Evolutionary conservation across 345 rosid species (phyloP).

Genomic region (Litchi chinensis): DNA sequence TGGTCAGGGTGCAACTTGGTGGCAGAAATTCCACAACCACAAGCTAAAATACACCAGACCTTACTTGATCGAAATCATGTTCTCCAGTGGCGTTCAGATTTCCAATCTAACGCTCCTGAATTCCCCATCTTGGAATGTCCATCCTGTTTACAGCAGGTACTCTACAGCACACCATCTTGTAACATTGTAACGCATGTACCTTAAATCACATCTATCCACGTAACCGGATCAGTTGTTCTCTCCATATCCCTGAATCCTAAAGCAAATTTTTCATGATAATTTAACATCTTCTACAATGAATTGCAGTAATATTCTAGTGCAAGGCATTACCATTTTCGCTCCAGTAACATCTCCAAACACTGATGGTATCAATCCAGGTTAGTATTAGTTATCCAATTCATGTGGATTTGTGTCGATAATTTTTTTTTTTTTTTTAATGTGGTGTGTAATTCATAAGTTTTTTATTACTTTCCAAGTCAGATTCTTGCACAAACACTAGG

Average conservation of each 20-base stretch:
- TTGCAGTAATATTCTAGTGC: slow-evolving; percentile 69
- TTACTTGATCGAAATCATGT: slow-evolving; percentile 84
- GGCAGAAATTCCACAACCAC: slow-evolving; percentile 78
- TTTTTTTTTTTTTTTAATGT: too few relatives aligned
- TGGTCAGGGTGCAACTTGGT: slow-evolving; percentile 93
- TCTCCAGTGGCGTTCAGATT: slow-evolving; percentile 62
- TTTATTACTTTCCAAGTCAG: slow-evolving; percentile 39
- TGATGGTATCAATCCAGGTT: slow-evolving; percentile 95
- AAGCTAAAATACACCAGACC: slow-evolving; percentile 89
- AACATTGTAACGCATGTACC: too few relatives aligned
- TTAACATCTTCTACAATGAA: not conserved
- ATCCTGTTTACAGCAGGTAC: slow-evolving; percentile 90
- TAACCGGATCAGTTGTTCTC: too few relatives aligned
- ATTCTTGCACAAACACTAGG: slow-evolving; percentile 84
- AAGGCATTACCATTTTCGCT: slow-evolving; percentile 83
- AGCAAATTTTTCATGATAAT: too few relatives aligned
- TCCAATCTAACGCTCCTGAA: slow-evolving; percentile 81
- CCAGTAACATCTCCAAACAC: slow-evolving; percentile 90
- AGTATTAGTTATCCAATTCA: not conserved
- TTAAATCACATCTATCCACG: too few relatives aligned
- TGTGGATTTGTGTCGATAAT: not conserved
- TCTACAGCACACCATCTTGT: not conserved
- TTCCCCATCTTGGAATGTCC: slow-evolving; percentile 92
- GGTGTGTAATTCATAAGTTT: slow-evolving; percentile 7
- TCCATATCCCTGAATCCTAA: too few relatives aligned